Percentiles rank a stretch among this genome's conserved stretches.
Evolutionary conservation across 2,329 filamentous ascomycete genomes (phyloP).

Genomic region (Nemania bipapillata): DNA sequence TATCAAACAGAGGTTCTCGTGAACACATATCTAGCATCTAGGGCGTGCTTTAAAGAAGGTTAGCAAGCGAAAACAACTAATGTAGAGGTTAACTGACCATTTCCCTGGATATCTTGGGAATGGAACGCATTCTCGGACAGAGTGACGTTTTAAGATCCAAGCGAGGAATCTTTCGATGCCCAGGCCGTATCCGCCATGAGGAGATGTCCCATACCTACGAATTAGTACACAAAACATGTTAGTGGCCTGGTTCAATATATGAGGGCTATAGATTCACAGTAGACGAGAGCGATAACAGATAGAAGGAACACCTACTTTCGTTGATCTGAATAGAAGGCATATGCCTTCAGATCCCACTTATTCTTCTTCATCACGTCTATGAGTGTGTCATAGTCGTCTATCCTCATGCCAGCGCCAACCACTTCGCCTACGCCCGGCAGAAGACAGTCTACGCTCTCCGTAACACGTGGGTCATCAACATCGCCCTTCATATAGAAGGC

Average conservation of each 20-base stretch:
- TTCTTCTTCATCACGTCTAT: slow-evolving; percentile 88
- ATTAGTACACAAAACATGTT: slow-evolving; percentile 39
- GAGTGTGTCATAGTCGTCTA: slow-evolving; percentile 89
- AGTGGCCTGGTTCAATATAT: too few species aligned
- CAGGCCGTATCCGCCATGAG: slow-evolving; percentile 92
- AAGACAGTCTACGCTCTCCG: slow-evolving; percentile 85
- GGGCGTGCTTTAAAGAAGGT: too few species aligned
- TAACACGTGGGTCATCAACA: slow-evolving; percentile 79
- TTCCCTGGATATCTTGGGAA: slow-evolving; percentile 85
- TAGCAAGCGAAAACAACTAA: too few species aligned
- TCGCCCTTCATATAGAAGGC: slow-evolving; percentile 99
- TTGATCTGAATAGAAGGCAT: slow-evolving; percentile 99
- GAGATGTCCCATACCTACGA: slow-evolving; percentile 83
- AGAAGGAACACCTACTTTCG: slow-evolving; percentile 90
- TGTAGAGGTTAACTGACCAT: too few species aligned
- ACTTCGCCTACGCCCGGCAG: slow-evolving; percentile 98
- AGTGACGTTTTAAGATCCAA: slow-evolving; percentile 72
- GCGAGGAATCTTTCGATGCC: slow-evolving; percentile 84
- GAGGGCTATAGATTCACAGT: too few species aligned
- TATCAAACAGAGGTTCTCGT: too few species aligned
- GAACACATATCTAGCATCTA: too few species aligned
- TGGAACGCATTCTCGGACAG: slow-evolving; percentile 74
- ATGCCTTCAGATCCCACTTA: slow-evolving; percentile 82
- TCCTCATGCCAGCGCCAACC: slow-evolving; percentile 95
- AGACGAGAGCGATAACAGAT: too few species aligned